Percentiles rank a stretch among this genome's conserved stretches.
Conservation (phyloP, 306 rosid species). For the Styphnolobium japonicum region DNA sequence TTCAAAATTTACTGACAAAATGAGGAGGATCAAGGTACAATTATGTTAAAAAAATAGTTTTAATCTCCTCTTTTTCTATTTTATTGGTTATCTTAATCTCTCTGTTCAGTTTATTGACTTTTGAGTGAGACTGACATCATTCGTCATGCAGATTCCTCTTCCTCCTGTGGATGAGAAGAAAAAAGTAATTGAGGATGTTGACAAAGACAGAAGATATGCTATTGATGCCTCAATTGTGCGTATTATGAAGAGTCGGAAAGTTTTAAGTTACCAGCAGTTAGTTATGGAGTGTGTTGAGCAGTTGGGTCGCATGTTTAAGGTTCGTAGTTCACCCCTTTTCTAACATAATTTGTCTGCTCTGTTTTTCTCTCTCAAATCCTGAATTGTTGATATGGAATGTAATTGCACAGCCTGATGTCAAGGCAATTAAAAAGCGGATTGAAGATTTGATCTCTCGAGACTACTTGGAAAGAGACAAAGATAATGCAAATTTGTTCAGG, state of each 20-base stretch:
- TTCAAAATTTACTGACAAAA: conserved; percentile 80
- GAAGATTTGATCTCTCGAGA: conserved; percentile 95
- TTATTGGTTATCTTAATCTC: background rate
- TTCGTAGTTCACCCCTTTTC: conserved; percentile 12
- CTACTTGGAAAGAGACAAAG: conserved; percentile 94
- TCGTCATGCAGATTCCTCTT: conserved; percentile 69
- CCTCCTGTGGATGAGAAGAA: conserved; percentile 96
- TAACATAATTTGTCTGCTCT: background rate
- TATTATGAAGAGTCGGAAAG: conserved; percentile 87
- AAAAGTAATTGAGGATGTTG: conserved; percentile 90
- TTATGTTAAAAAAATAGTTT: background rate
- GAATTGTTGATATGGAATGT: conserved; percentile 1
- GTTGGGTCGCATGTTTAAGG: conserved; percentile 94
- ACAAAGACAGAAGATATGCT: conserved; percentile 93
- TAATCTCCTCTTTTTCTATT: background rate
- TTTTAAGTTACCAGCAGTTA: conserved; percentile 73
- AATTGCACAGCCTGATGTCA: conserved; percentile 77
- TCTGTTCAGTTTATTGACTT: background rate
- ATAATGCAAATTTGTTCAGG: conserved; percentile 73
- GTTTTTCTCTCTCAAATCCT: background rate
- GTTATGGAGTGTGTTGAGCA: conserved; percentile 95
- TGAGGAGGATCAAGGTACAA: conserved; percentile 90
- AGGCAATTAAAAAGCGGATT: conserved; percentile 87
- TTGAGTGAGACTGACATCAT: background rate
- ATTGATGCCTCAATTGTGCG: conserved; percentile 95